Evolutionary conservation across 768 basidiomycete species (phyloP).

Genomic region (Cyclocybe cylindracea): DNA sequence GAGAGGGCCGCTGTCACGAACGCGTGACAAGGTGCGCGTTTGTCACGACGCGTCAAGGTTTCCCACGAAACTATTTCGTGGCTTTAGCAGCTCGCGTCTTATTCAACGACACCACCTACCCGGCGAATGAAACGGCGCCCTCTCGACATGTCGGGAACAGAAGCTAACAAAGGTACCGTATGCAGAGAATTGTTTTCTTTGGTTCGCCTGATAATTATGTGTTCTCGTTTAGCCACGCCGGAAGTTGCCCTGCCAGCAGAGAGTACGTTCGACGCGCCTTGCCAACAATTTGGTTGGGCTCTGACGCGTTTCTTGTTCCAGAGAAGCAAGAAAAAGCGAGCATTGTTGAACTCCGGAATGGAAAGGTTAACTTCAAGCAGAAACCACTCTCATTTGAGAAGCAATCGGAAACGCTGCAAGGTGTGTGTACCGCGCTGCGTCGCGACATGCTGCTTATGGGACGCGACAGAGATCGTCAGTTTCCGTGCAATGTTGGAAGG

Average conservation of each 20-base stretch:
- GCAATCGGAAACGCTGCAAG: conserved; percentile 80
- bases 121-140: conserved; percentile 22
- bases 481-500: conserved; percentile 74
- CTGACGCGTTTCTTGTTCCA: conserved; percentile 30
- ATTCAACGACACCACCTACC: conserved; percentile 20
- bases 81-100: conserved; percentile 6
- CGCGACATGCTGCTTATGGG: not conserved
- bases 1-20: conserved; percentile 35
- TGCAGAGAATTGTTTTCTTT: too few species aligned
- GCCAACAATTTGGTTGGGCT: not conserved
- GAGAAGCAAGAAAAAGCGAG: conserved; percentile 40
- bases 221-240: conserved; percentile 8
- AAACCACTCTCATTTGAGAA: conserved; percentile 76
- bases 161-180: conserved; percentile 34
- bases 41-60: conserved; percentile 39
- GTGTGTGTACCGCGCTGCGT: conserved; percentile 36
- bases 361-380: conserved; percentile 76
- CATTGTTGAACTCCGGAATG: conserved; percentile 72
- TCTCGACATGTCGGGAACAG: conserved; percentile 37
- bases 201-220: not conserved
- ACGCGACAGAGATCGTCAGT: conserved; percentile 63
- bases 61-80: conserved; percentile 30
- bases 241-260: conserved; percentile 14
- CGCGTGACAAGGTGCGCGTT: conserved; percentile 44
- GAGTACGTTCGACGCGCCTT: conserved; percentile 33